These are phyloP conservation scores for Carallia brachiata DNA, from an alignment of 345 rosid genomes.

Conservation along the genomic window DNA sequence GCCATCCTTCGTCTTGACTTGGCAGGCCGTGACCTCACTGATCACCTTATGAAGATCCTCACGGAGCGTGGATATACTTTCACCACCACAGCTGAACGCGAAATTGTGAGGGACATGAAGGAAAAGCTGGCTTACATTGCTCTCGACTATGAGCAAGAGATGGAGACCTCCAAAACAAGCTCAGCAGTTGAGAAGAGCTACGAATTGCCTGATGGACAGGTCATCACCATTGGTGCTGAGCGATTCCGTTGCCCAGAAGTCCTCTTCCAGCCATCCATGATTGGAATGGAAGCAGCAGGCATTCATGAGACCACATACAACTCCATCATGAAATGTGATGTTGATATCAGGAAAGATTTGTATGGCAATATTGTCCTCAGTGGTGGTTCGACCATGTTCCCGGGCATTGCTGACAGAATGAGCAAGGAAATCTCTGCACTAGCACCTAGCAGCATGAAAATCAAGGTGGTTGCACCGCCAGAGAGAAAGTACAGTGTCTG, in stretches of 20 bases:
- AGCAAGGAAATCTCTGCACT: slow-evolving; percentile 33
- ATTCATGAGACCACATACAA: slow-evolving; percentile 33
- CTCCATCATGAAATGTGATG: slow-evolving; percentile 32
- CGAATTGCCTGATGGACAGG: slow-evolving; percentile 31
- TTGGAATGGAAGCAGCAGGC: slow-evolving; percentile 34
- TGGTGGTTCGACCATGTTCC: slow-evolving; percentile 36
- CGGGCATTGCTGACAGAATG: slow-evolving; percentile 34
- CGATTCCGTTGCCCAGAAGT: slow-evolving; percentile 35
- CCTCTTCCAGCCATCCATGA: slow-evolving; percentile 32
- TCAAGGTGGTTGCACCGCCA: slow-evolving; percentile 30
- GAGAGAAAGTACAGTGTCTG: slow-evolving; percentile 34
- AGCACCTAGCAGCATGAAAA: slow-evolving; percentile 32
- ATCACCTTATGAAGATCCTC: slow-evolving; percentile 32
- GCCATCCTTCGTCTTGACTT: slow-evolving; percentile 31
- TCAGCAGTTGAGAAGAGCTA: slow-evolving; percentile 30
- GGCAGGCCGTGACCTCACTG: slow-evolving; percentile 33
- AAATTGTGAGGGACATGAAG: slow-evolving; percentile 37
- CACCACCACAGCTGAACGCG: slow-evolving; percentile 37
- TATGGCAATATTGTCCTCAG: slow-evolving; percentile 36
- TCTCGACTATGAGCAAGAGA: slow-evolving; percentile 29
- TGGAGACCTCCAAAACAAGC: slow-evolving; percentile 29
- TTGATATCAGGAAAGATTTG: slow-evolving; percentile 32
- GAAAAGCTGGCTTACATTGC: slow-evolving; percentile 34
- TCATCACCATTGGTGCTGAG: slow-evolving; percentile 34
- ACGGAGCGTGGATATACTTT: slow-evolving; percentile 33